Conservation (phyloP, 139 green algal species). For the Tetradesmus obliquus region DNA sequence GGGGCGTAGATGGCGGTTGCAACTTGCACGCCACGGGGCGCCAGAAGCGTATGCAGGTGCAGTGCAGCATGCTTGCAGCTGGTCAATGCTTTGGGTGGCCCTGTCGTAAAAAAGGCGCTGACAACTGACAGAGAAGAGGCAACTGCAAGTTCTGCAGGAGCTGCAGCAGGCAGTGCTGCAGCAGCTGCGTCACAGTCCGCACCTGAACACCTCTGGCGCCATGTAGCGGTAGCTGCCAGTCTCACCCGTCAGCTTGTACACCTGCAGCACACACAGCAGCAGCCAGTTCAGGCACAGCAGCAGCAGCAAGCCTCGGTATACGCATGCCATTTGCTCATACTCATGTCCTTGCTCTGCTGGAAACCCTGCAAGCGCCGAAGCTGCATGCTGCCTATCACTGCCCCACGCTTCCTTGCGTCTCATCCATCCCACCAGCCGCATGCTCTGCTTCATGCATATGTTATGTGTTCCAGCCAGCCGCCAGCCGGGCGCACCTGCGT, state of each 20-base stretch:
- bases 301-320: not conserved
- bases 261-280: not conserved
- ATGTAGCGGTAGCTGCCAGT: slow-evolving; percentile 80
- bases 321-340: not conserved
- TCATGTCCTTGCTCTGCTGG: too few relatives aligned
- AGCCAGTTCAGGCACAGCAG: not conserved
- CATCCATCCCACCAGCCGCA: too few relatives aligned
- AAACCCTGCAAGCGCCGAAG: too few relatives aligned
- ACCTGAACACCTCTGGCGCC: slow-evolving; percentile 70
- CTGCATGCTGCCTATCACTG: too few relatives aligned
- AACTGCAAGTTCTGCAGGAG: not conserved
- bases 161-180: not conserved
- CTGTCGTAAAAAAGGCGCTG: too few relatives aligned
- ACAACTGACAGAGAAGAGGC: not conserved
- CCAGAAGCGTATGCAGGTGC: not conserved
- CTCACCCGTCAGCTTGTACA: slow-evolving; percentile 89
- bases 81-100: too few relatives aligned
- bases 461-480: too few relatives aligned
- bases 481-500: slow-evolving; percentile 17
- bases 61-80: too few relatives aligned
- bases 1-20: too few relatives aligned
- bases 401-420: too few relatives aligned
- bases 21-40: not conserved
- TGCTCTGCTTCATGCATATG: not conserved
- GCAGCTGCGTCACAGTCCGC: not conserved